phyloP scores from a whole-genome alignment of 1,139 yeast species.

The Blastobotrys aristatus region DNA sequence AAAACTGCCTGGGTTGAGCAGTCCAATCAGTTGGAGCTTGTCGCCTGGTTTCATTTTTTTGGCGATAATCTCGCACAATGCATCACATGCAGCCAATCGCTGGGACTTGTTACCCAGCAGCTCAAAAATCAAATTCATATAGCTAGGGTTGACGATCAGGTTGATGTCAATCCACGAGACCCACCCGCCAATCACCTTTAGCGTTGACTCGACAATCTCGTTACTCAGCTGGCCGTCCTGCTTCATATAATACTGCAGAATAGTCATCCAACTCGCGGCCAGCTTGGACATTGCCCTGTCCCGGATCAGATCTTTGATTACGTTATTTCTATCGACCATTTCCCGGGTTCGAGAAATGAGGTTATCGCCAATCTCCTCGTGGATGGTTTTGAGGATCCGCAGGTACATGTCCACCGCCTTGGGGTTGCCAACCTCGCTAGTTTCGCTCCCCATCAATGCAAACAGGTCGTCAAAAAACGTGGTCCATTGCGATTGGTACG shows the following conservation, averaged over 20 bases:
- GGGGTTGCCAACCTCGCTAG: conserved; percentile 35
- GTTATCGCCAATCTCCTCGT: conserved; percentile 91
- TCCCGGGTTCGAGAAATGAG: conserved; percentile 62
- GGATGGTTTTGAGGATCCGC: conserved; percentile 68
- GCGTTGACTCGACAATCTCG: conserved; percentile 54
- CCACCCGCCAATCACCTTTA: conserved; percentile 74
- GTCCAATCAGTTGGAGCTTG: conserved; percentile 68
- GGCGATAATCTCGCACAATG: conserved; percentile 74
- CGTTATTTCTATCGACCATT: conserved; percentile 59
- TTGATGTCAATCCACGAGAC: conserved; percentile 94
- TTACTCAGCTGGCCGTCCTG: conserved; percentile 25
- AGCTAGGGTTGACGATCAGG: conserved; percentile 64
- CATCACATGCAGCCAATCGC: conserved; percentile 60
- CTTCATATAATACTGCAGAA: conserved; percentile 40
- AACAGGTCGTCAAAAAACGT: conserved; percentile 64
- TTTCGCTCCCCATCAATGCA: conserved; percentile 22
- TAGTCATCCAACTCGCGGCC: conserved; percentile 62
- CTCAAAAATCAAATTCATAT: conserved; percentile 57
- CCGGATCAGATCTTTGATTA: conserved; percentile 78
- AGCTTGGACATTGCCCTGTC: conserved; percentile 65
- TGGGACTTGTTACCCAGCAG: conserved; percentile 49
- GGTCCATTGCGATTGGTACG: conserved; percentile 61
- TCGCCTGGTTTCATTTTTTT: conserved; percentile 91
- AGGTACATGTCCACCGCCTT: conserved; percentile 71
- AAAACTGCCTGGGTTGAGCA: conserved; percentile 60